A percentile compares a stretch with the other conserved stretches of the same genome.
Evolutionary conservation across 2,329 filamentous ascomycete species (phyloP).

Genomic region (Aspergillus quadrilineatus): DNA sequence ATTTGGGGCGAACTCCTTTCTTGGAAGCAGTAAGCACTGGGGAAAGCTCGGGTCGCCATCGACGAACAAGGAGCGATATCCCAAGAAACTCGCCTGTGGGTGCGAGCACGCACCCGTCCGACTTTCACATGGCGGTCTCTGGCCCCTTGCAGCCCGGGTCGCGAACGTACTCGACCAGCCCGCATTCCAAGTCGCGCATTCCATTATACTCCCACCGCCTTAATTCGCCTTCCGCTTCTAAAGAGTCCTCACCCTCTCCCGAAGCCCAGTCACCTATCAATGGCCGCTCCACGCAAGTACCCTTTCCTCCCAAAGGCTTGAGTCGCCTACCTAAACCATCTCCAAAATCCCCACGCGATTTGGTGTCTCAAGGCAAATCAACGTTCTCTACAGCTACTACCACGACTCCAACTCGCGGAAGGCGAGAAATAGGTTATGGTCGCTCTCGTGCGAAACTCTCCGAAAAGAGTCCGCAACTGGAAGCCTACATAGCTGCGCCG

Average conservation of each 20-base stretch:
- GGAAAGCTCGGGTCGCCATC: conserved; percentile 31
- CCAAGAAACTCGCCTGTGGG: conserved; percentile 37
- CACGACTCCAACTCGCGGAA: conserved; percentile 36
- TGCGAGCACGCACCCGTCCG: conserved; percentile 30
- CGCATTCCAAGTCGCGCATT: conserved; percentile 47
- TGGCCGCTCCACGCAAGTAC: conserved; percentile 29
- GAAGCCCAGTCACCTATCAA: conserved; percentile 36
- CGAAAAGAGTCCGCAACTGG: conserved; percentile 60
- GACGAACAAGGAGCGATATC: conserved; percentile 58
- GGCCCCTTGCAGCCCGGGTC: conserved; percentile 31
- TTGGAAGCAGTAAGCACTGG: conserved; percentile 41
- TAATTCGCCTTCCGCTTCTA: conserved; percentile 43
- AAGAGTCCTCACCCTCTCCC: conserved; percentile 38
- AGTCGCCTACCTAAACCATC: conserved; percentile 45
- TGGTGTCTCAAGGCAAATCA: conserved; percentile 27
- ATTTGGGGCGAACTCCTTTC: conserved; percentile 49
- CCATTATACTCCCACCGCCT: conserved; percentile 44
- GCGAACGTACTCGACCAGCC: conserved; percentile 27
- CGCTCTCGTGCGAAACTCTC: conserved; percentile 36
- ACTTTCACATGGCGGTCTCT: conserved; percentile 36
- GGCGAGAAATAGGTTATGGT: conserved; percentile 33
- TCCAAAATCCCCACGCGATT: conserved; percentile 29
- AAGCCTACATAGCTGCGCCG: conserved; percentile 71
- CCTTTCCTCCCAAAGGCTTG: conserved; percentile 40
- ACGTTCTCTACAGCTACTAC: conserved; percentile 19